Evolutionary conservation across 1,139 yeast genomes (phyloP).

Genomic region (Blastobotrys malaysiensis): DNA sequence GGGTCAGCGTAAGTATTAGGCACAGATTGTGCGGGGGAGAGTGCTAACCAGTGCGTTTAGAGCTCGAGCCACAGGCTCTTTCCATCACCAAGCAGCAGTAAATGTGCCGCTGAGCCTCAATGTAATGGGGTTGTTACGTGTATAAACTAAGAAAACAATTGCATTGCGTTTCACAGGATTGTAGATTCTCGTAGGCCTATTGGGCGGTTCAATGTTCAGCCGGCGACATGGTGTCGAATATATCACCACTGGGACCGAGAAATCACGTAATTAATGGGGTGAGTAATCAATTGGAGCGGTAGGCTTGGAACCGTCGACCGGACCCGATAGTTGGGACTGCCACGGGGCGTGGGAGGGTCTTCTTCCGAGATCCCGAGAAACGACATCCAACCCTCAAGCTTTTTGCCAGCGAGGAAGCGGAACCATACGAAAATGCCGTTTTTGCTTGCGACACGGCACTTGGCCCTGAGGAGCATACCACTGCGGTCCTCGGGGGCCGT

Average conservation of each 20-base stretch:
- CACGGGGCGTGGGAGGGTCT: neutral
- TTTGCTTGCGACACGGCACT: neutral
- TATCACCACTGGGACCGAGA: neutral
- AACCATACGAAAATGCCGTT: neutral
- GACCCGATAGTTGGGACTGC: neutral
- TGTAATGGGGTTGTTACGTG: neutral
- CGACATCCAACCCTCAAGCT: neutral
- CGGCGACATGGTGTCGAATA: neutral
- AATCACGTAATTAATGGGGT: neutral
- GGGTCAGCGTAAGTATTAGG: slow-evolving; percentile 47
- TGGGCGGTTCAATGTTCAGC: too few species aligned
- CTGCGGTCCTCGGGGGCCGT: neutral
- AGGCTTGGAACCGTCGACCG: neutral
- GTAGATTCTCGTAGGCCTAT: neutral
- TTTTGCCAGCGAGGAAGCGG: neutral
- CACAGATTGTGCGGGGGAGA: neutral
- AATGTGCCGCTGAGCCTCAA: slow-evolving; percentile 1
- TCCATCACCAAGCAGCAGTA: slow-evolving; percentile 18
- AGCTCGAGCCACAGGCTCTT: slow-evolving; percentile 21
- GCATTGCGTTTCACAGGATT: neutral
- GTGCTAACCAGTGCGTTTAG: slow-evolving; percentile 11
- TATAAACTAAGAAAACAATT: neutral
- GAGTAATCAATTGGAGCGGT: neutral
- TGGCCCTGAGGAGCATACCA: neutral
- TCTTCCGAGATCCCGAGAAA: neutral